phyloP scores from a whole-genome alignment of 164 flowering plant genomes.

The Santalum album region DNA sequence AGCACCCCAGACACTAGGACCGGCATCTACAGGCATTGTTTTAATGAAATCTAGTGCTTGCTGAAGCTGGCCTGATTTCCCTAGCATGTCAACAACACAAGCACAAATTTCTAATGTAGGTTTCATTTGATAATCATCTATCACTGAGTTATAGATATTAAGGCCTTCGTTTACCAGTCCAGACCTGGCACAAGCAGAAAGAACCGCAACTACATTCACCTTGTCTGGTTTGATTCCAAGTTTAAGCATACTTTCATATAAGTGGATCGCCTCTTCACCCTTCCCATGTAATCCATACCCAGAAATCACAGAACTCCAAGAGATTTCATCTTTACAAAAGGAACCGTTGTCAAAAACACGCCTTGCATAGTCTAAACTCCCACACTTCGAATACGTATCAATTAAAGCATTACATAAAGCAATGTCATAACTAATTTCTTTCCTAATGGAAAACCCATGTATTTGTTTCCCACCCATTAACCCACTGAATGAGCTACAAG shows the following conservation, averaged over 20 bases:
- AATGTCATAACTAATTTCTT: constrained; percentile 22
- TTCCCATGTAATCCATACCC: constrained; percentile 61
- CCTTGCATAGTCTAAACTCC: constrained; percentile 41
- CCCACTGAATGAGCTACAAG: constrained; percentile 36
- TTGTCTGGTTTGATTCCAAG: constrained; percentile 42
- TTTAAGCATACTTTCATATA: constrained; percentile 41
- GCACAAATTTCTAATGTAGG: constrained; percentile 62
- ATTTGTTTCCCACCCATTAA: constrained; percentile 46
- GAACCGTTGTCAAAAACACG: constrained; percentile 37
- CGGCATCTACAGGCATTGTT: constrained; percentile 47
- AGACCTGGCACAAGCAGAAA: constrained; percentile 61
- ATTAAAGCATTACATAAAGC: constrained; percentile 53
- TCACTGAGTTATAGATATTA: constrained; percentile 23
- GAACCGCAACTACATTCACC: constrained; percentile 50
- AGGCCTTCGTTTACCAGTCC: constrained; percentile 53
- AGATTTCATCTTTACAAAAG: constrained; percentile 36
- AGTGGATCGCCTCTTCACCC: constrained; percentile 43
- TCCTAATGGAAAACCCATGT: constrained; percentile 55
- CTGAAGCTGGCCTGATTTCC: constrained; percentile 51
- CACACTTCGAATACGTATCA: constrained; percentile 64
- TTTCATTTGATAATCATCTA: constrained; percentile 21
- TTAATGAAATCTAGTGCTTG: constrained; percentile 49
- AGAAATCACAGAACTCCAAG: constrained; percentile 67
- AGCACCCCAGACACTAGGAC: constrained; percentile 73
- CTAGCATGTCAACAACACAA: constrained; percentile 65